Evolutionary conservation across 1,284 basidiomycete species (phyloP).

Genomic region (Marasmius fiardii): DNA sequence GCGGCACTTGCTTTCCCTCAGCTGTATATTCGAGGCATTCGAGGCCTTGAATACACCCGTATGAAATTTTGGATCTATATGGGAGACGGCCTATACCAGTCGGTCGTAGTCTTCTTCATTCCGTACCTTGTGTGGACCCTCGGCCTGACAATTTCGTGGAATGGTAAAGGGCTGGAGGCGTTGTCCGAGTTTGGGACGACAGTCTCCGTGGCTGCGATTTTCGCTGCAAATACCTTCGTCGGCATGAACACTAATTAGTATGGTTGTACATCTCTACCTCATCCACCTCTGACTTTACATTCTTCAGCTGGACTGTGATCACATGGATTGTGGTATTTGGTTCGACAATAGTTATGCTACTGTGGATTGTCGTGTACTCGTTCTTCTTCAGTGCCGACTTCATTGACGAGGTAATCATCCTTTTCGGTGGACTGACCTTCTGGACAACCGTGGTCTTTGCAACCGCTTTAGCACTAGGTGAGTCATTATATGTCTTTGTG

Average conservation of each 20-base stretch:
- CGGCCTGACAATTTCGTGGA: slow-evolving; percentile 63
- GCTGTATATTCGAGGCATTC: slow-evolving; percentile 90
- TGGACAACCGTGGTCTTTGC: slow-evolving; percentile 78
- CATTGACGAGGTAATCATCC: slow-evolving; percentile 65
- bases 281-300: slow-evolving; percentile 12
- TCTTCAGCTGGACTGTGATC: slow-evolving; percentile 79
- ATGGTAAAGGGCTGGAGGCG: slow-evolving; percentile 73
- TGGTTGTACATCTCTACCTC: slow-evolving; percentile 28
- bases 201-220: slow-evolving; percentile 82
- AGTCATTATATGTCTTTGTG: slow-evolving; percentile 29
- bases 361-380: slow-evolving; percentile 88
- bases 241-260: slow-evolving; percentile 87
- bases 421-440: slow-evolving; percentile 79
- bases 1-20: slow-evolving; percentile 91
- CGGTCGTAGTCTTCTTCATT: slow-evolving; percentile 86
- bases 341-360: slow-evolving; percentile 75
- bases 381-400: slow-evolving; percentile 71
- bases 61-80: slow-evolving; percentile 94
- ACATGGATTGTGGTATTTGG: slow-evolving; percentile 79
- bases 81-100: slow-evolving; percentile 93
- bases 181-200: slow-evolving; percentile 93
- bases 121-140: slow-evolving; percentile 78
- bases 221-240: slow-evolving; percentile 85
- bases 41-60: slow-evolving; percentile 91
- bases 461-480: slow-evolving; percentile 68